Evolutionary conservation across 2,329 filamentous ascomycete genomes (phyloP), one percentile per base, ranked within the genome.

Genomic region (Pseudocercospora eumusae): DNA sequence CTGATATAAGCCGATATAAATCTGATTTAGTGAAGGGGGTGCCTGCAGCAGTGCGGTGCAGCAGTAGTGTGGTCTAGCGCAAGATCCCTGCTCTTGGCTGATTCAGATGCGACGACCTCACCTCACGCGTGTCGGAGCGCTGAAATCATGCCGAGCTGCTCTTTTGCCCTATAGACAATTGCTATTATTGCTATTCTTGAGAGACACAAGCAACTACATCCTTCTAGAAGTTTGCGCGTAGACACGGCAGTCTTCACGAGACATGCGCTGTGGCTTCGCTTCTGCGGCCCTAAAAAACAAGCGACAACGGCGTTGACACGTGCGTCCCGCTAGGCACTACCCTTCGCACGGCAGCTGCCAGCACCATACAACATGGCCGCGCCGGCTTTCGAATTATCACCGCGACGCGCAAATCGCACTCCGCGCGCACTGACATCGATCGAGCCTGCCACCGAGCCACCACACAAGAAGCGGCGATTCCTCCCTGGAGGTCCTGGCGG

Each of bases 401-500:
- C 65, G 57, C 68, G 70, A 64, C 71, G 68, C 40, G 64, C 67
- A 56, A 64, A 69, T 70, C 25, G 72, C 64, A 25, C 65, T 72
- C 60, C 67, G 47, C 70, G 68, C 57, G 66, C 69, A 15, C 68
- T 68, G 31, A 67, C 69, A 15, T 66, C 66, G 9, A 69, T 67
- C 47, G 70, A 69, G 58, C 64, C 76, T 50, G 75, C 77, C 62
- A 77, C 76, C 25, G 78, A 77, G 57, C 78, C 78, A 31, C 76
- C 77, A 27, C 70, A 66, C 47, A 82, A 82, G 76, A 75, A 75
- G 71, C 76, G 76, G 64, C 80, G 77, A 76, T 97, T 96, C 78
- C 85, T 96, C 53, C 91, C 93, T 33, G 92, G 92, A 53, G 92
- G 92, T 2, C 89, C 91, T 61, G 92, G 91, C 42, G 92, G 92